These are phyloP conservation scores for Fusarium scirpi DNA, from an alignment of 2,329 filamentous ascomycete species.

Conservation along the genomic window DNA sequence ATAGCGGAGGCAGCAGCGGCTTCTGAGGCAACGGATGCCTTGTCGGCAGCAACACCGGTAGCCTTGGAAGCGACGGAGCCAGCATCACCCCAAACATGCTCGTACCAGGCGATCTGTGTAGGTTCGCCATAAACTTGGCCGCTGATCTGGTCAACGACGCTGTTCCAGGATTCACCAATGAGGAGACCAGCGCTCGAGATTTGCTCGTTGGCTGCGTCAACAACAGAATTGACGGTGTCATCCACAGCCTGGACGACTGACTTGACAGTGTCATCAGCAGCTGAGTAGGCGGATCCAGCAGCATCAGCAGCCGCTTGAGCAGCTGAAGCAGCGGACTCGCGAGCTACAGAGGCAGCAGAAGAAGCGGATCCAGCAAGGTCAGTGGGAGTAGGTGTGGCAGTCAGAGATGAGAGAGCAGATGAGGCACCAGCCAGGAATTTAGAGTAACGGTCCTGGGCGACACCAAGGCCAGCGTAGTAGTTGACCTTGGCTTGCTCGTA, in stretches of 20 bases:
- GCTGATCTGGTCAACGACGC: conserved; percentile 71
- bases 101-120: conserved; percentile 68
- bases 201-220: conserved; percentile 60
- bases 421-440: conserved; percentile 80
- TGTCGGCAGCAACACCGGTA: conserved; percentile 58
- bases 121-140: conserved; percentile 77
- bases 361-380: conserved; percentile 61
- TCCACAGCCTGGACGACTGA: conserved; percentile 56
- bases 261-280: conserved; percentile 58
- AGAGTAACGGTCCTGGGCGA: conserved; percentile 83
- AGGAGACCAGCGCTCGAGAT: conserved; percentile 53
- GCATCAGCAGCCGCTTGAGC: conserved; percentile 62
- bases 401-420: conserved; percentile 71
- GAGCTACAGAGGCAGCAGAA: conserved; percentile 64
- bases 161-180: conserved; percentile 56
- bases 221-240: conserved; percentile 55
- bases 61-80: conserved; percentile 71
- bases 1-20: conserved; percentile 67
- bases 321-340: conserved; percentile 59
- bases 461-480: conserved; percentile 82
- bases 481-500: conserved; percentile 71
- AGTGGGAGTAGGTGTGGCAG: conserved; percentile 71
- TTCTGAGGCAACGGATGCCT: conserved; percentile 53
- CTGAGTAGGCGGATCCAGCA: conserved; percentile 60
- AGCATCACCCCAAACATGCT: conserved; percentile 60